Evolutionary conservation across 1,139 yeast species (phyloP).

Genomic region (Pichia sp.): DNA sequence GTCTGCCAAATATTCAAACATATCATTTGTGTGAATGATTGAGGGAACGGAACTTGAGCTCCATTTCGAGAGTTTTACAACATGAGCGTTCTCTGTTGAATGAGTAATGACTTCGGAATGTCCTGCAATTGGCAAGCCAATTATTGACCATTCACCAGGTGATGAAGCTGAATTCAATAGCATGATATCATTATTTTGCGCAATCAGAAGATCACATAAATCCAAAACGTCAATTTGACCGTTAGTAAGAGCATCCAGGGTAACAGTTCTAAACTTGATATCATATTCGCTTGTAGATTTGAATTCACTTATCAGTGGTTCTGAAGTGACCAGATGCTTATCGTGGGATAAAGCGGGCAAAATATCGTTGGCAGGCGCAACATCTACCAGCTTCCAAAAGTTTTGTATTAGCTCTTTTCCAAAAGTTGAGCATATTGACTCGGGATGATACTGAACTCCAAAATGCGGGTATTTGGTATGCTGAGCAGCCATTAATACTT

Average conservation of each 20-base stretch:
- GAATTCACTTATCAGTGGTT: conserved; percentile 21
- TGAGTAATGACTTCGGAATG: conserved; percentile 62
- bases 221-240: conserved; percentile 30
- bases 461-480: conserved; percentile 63
- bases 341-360: background rate
- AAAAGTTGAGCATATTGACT: conserved; percentile 73
- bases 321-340: conserved; percentile 11
- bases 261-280: conserved; percentile 15
- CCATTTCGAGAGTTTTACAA: conserved; percentile 27
- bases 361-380: conserved; percentile 36
- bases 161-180: conserved; percentile 68
- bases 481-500: conserved; percentile 75
- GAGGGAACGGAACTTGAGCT: conserved; percentile 5
- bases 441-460: conserved; percentile 98
- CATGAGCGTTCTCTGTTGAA: conserved; percentile 39
- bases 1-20: conserved; percentile 50
- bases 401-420: conserved; percentile 60
- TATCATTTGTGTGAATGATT: conserved; percentile 17
- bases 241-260: background rate
- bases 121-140: conserved; percentile 60
- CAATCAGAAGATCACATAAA: conserved; percentile 42
- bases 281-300: conserved; percentile 8
- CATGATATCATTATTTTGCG: conserved; percentile 40
- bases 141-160: conserved; percentile 86
- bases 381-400: conserved; percentile 54